Base-by-base conservation (phyloP, 345 rosid species). In the Draba incana region DNA sequence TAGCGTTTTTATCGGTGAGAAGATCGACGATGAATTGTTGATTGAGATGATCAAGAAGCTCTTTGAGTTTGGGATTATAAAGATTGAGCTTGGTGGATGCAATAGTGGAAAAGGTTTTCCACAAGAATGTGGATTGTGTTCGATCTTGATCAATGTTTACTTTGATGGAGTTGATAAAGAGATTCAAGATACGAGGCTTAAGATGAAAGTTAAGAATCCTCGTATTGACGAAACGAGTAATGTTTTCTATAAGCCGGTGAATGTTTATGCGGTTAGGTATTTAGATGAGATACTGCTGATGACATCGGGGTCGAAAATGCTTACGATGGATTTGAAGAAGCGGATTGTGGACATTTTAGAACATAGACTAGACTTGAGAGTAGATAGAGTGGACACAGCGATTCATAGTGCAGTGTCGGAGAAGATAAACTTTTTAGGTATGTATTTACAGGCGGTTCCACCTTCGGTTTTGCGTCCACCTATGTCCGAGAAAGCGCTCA, bases 371-470 rank as follows among this genome's bases (percentile, higher is more conserved):
- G 82, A 80, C 8, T 28, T 93, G 84, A 83, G 72, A 63, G 92
- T 90, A 60, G 86, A 90, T 76, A 83, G 75, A 70, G 62, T 79
- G 50, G 81, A 79, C 45, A 90, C 94, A 10, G 69, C 83, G 44
- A 85, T 88, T 64, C 98, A 90, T 67, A 87, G 94, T 80, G 87
- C 96, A 0, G 88, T 82, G 10, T 82, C 88, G 1, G 98, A 93
- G 79, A 90, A 88, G 80, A 85, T 90, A 44, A 81, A 55, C 10
- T 90, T 93, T 72, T 70, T 90, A 61, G 96, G 88, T 56, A 80
- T 90, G 90, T 92, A 84, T 81, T 75, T 93, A 67, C 98, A 88
- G 81, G 98, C 91, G 44, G 96, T 93, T 45, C 88, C 79, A 1
- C 97, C 97, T 75, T 93, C 94, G 3, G 84, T 93, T 68, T 75